Percentiles rank a stretch among this genome's conserved stretches.
Conservation (phyloP, 768 basidiomycete species). For the Mycena rosella region DNA sequence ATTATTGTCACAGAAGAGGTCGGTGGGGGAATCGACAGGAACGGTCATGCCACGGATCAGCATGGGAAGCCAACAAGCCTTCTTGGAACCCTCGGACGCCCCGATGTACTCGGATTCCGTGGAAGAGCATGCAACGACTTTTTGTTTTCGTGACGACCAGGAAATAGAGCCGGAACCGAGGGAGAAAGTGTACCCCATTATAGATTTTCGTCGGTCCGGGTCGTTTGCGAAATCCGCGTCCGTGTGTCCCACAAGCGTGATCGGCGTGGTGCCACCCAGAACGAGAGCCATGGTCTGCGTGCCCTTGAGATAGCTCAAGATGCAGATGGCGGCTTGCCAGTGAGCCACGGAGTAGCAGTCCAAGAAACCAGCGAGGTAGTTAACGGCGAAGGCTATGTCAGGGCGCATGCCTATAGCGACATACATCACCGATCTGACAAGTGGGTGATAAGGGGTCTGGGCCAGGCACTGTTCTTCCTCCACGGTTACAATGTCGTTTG, state of each 20-base stretch:
- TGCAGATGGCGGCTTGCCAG: constrained; percentile 46
- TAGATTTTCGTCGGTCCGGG: too few relatives aligned
- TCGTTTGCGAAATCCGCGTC: too few relatives aligned
- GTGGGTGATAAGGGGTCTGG: constrained; percentile 42
- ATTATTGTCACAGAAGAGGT: too few relatives aligned
- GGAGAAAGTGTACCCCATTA: too few relatives aligned
- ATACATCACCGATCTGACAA: constrained; percentile 45
- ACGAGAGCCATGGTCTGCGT: constrained; percentile 23
- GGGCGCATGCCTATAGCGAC: constrained; percentile 43
- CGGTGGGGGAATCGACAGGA: too few relatives aligned
- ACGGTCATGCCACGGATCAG: too few relatives aligned
- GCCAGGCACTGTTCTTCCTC: constrained; percentile 33
- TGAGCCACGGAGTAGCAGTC: too few relatives aligned
- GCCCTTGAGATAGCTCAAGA: constrained; percentile 49
- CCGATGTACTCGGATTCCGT: constrained; percentile 52
- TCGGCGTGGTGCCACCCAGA: constrained; percentile 25
- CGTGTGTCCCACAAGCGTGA: constrained; percentile 28
- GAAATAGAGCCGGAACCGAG: too few relatives aligned
- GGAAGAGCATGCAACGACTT: too few relatives aligned
- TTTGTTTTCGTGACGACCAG: too few relatives aligned
- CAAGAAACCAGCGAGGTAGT: constrained; percentile 41
- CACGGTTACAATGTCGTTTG: constrained; percentile 11
- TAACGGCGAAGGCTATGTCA: constrained; percentile 37
- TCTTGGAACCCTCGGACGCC: constrained; percentile 34
- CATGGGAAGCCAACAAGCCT: constrained; percentile 41